Conservation (phyloP, 108 stramenopile genomes). For the Aurantiochytrium sp. region DNA sequence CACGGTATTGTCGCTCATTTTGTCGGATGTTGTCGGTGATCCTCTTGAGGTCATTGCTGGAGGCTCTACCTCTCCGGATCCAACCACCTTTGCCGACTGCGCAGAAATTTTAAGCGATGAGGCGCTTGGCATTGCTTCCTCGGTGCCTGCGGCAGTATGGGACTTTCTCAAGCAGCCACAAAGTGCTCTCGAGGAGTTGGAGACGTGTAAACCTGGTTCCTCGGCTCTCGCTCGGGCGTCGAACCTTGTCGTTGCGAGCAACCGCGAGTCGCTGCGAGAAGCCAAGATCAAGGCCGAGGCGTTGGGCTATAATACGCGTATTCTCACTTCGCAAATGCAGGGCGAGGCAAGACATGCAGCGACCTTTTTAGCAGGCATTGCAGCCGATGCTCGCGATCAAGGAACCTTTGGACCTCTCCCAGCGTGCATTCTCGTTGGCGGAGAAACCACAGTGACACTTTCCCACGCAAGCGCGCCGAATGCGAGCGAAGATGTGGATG, state of each 20-base stretch:
- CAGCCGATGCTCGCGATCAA: background rate
- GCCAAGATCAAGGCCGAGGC: background rate
- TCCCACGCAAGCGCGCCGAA: background rate
- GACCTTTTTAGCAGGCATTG: background rate
- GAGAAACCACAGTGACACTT: constrained; percentile 24
- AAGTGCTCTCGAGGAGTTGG: background rate
- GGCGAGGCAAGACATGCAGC: constrained; percentile 17
- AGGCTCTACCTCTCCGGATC: background rate
- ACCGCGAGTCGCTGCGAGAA: constrained; percentile 3
- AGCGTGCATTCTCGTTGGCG: background rate
- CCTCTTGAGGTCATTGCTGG: background rate
- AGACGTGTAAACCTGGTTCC: background rate
- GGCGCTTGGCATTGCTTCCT: background rate
- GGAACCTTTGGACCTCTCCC: background rate
- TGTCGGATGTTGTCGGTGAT: constrained; percentile 18
- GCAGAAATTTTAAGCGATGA: background rate
- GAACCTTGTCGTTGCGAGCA: background rate
- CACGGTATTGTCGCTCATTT: background rate
- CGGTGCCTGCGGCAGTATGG: background rate
- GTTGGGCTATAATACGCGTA: background rate
- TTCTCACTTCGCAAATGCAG: background rate
- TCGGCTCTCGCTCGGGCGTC: background rate
- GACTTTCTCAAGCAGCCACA: background rate
- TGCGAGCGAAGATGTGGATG: too few species aligned
- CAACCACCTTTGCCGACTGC: background rate